These are phyloP conservation scores for Vanderwaltozyma verrucispora DNA, from an alignment of 805 yeast genomes.

Conservation along the genomic window DNA sequence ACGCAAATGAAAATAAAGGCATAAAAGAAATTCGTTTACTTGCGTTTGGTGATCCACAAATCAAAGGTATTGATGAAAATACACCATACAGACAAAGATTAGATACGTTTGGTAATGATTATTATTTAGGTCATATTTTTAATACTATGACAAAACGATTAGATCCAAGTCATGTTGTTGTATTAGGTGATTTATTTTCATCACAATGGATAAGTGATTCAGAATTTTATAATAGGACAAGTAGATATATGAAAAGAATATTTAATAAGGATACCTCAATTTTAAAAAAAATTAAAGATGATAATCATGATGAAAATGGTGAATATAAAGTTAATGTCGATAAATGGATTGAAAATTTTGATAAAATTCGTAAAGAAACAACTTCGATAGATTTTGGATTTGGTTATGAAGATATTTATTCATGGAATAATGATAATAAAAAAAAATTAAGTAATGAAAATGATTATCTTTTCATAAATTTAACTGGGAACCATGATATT, in stretches of 20 bases:
- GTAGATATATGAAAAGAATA: constrained; percentile 59
- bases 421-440: too few relatives aligned
- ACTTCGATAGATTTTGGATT: constrained; percentile 28
- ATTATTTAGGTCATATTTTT: constrained; percentile 78
- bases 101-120: constrained; percentile 86
- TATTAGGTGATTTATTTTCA: constrained; percentile 86
- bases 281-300: constrained; percentile 32
- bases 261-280: constrained; percentile 58
- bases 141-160: constrained; percentile 50
- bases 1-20: constrained; percentile 7
- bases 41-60: constrained; percentile 95
- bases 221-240: constrained; percentile 78
- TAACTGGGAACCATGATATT: constrained; percentile 92
- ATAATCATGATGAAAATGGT: constrained; percentile 20
- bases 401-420: constrained; percentile 52
- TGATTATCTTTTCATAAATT: constrained; percentile 64
- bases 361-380: constrained; percentile 7
- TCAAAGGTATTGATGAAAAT: constrained; percentile 72
- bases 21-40: constrained; percentile 40
- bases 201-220: constrained; percentile 91
- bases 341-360: constrained; percentile 19
- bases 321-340: constrained; percentile 22
- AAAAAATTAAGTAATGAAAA: constrained; percentile 29
- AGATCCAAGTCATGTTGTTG: constrained; percentile 71
- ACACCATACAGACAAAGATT: constrained; percentile 64